A percentile compares a stretch with the other conserved stretches of the same genome.
Evolutionary conservation across 2,329 filamentous ascomycete species (phyloP).

Genomic region (Paecilomyces sp.): DNA sequence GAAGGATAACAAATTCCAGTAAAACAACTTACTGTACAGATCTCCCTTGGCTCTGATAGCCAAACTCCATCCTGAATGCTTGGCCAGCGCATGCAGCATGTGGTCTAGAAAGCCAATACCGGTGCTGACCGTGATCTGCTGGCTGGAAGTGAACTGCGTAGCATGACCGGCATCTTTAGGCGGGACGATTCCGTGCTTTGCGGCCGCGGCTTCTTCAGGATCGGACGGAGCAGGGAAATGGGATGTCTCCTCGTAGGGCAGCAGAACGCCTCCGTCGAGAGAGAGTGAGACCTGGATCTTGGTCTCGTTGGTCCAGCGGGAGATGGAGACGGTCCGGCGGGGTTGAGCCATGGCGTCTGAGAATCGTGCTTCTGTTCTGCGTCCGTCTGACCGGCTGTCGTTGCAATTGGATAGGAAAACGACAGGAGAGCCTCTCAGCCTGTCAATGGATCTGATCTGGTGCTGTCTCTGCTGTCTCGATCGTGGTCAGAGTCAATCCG

Average conservation of each 20-base stretch:
- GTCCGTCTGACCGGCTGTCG: neutral
- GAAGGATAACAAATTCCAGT: neutral
- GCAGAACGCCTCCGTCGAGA: slow-evolving; percentile 73
- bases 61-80: slow-evolving; percentile 92
- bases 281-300: slow-evolving; percentile 91
- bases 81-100: slow-evolving; percentile 94
- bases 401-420: neutral
- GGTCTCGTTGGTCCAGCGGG: slow-evolving; percentile 94
- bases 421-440: neutral
- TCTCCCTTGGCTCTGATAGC: slow-evolving; percentile 78
- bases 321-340: slow-evolving; percentile 70
- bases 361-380: neutral
- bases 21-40: slow-evolving; percentile 64
- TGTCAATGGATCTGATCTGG: neutral
- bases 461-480: neutral
- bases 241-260: slow-evolving; percentile 30
- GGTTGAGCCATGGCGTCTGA: slow-evolving; percentile 18
- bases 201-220: slow-evolving; percentile 40
- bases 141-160: slow-evolving; percentile 72
- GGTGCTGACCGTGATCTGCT: slow-evolving; percentile 81
- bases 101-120: slow-evolving; percentile 98
- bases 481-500: neutral
- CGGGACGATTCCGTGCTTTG: slow-evolving; percentile 37
- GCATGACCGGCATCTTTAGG: slow-evolving; percentile 59
- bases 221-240: slow-evolving; percentile 60